A percentile compares a stretch with the other conserved stretches of the same genome.
These are phyloP conservation scores for Limnanthes douglasii DNA, from an alignment of 345 rosid species.

Conservation along the genomic window DNA sequence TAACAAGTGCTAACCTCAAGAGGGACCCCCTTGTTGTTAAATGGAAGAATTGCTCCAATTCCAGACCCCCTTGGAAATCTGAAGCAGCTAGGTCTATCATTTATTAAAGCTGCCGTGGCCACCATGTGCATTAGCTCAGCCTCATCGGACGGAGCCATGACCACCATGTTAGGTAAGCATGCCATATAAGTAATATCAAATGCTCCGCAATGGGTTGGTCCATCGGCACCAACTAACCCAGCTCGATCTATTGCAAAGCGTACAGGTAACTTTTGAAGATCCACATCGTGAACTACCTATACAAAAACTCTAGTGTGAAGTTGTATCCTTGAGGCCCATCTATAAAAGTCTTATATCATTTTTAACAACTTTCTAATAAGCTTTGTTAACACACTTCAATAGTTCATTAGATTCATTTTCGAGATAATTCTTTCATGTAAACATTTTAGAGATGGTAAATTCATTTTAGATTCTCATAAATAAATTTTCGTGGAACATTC, in stretches of 20 bases:
- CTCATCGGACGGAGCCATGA: constrained; percentile 92
- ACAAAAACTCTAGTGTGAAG: constrained; percentile 8
- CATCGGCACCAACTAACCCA: constrained; percentile 85
- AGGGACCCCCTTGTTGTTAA: no score
- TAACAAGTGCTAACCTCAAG: no score
- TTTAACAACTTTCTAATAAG: no score
- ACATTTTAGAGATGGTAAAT: no score
- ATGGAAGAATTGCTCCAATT: no score
- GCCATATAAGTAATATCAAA: constrained; percentile 92
- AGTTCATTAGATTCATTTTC: no score
- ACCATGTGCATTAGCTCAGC: constrained; percentile 85
- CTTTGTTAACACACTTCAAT: no score
- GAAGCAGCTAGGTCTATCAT: constrained; percentile 79
- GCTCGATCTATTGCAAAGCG: constrained; percentile 84
- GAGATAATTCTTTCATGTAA: no score
- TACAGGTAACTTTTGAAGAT: constrained; percentile 73
- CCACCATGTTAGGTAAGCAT: constrained; percentile 91
- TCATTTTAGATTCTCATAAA: no score
- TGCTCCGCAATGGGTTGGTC: constrained; percentile 75
- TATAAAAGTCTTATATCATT: no score
- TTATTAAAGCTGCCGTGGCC: constrained; percentile 53
- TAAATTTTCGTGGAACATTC: no score
- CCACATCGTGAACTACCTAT: constrained; percentile 87
- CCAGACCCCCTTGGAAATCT: constrained; percentile 91
- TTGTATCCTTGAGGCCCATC: no score